Evolutionary conservation across 2,329 filamentous ascomycete species (phyloP).

Genomic region (Sclerotinia subarctica): DNA sequence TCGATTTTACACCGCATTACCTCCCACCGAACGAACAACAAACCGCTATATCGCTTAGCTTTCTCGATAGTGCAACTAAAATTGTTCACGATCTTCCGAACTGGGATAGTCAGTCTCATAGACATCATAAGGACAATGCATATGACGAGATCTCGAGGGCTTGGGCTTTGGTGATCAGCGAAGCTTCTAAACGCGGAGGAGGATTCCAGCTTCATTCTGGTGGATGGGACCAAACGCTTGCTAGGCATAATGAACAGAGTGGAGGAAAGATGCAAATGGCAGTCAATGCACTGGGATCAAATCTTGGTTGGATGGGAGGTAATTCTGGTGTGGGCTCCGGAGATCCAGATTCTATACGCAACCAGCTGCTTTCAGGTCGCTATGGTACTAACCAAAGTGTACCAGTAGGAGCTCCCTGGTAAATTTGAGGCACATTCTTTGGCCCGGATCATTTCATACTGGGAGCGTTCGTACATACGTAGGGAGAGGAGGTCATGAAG

Average conservation of each 20-base stretch:
- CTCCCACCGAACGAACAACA: conserved; percentile 88
- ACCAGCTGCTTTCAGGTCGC: conserved; percentile 59
- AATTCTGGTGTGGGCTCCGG: conserved; percentile 27
- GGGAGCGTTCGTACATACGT: conserved; percentile 34
- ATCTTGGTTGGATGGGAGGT: conserved; percentile 73
- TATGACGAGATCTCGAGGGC: conserved; percentile 95
- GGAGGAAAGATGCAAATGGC: conserved; percentile 78
- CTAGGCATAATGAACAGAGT: conserved; percentile 83
- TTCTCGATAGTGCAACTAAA: conserved; percentile 84
- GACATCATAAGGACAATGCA: conserved; percentile 88
- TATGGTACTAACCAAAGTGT: conserved; percentile 54
- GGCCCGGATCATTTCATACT: neutral
- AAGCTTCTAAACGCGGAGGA: conserved; percentile 85
- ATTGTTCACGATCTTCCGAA: conserved; percentile 86
- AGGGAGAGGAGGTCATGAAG: conserved; percentile 20
- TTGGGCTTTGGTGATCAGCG: conserved; percentile 87
- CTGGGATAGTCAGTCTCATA: conserved; percentile 86
- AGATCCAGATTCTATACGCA: conserved; percentile 57
- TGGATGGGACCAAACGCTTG: conserved; percentile 85
- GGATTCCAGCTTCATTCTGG: conserved; percentile 87
- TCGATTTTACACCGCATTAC: conserved; percentile 94
- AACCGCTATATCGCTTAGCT: conserved; percentile 77
- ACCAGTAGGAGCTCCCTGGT: conserved; percentile 58
- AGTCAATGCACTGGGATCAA: conserved; percentile 70
- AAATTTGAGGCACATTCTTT: neutral